Evolutionary conservation across 345 rosid species (phyloP), one percentile per base, ranked within the genome.

Genomic region (Gossypium bickii): DNA sequence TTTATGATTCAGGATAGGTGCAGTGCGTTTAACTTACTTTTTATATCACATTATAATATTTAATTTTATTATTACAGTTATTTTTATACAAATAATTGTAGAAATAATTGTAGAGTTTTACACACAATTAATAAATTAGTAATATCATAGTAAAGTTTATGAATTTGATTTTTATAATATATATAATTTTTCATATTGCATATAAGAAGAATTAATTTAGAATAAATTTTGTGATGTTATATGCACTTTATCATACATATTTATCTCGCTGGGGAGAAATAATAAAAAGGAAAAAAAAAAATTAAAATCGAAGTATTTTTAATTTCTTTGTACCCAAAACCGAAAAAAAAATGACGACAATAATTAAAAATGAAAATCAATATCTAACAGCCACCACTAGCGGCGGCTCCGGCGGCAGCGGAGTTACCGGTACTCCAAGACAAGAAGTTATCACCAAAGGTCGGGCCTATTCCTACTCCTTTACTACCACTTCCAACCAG

Each of bases 371-470:
- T 18, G 10, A 18, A 51, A 18, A 29, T 43, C 22, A 12, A 25
- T n/a, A 25, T 44, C 34, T 20, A 44, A 55, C 73, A 51, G 73
- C 78, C 78, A 61, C 84, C 76, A 66, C 81, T 73, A 27, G 74
- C 79, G 20, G 77, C 25, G 52, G 73, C 78, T 53, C 80, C 86
- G 80, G 83, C 72, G 65, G 79, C 24, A 48, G 67, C 48, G 7
- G 77, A 78, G 71, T 70, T 29, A 61, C 83, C 82, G 65, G 79
- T 73, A 58, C 77, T 73, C 84, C 82, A 80, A 63, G 88, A 73
- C 38, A 81, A 74, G 76, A 86, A 83, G 15, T 73, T 71, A 24
- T 69, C 77, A 13, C 73, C 81, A 51, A 83, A 83, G 47, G 55
- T 44, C 4, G 78, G 71, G 44, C 73, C 71, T 17, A 7, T 57